Evolutionary conservation across 805 yeast genomes (phyloP).

Genomic region (Myxozyma monticola): DNA sequence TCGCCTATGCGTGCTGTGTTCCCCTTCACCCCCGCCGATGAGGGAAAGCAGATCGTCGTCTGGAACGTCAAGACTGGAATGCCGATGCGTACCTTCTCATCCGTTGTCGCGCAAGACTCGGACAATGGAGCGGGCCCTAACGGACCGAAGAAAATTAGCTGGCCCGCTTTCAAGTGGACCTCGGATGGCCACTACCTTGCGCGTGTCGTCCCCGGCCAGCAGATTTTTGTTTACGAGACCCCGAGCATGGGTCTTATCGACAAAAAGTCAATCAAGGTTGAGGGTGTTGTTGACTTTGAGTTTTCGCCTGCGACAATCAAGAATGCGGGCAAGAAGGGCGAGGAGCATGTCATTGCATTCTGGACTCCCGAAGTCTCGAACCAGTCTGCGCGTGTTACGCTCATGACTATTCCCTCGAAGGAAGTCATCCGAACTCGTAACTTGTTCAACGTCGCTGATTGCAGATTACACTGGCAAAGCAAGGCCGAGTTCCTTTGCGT

Average conservation of each 20-base stretch:
- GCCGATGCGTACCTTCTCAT: slow-evolving; percentile 85
- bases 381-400: slow-evolving; percentile 91
- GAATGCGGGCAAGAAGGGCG: slow-evolving; percentile 53
- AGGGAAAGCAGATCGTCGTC: slow-evolving; percentile 88
- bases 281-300: slow-evolving; percentile 85
- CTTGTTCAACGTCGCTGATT: slow-evolving; percentile 90
- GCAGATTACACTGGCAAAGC: slow-evolving; percentile 91
- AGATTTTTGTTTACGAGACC: slow-evolving; percentile 85
- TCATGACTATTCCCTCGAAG: slow-evolving; percentile 84
- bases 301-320: slow-evolving; percentile 89
- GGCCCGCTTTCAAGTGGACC: slow-evolving; percentile 98
- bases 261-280: slow-evolving; percentile 78
- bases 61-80: slow-evolving; percentile 88
- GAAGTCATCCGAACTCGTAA: slow-evolving; percentile 85
- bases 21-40: slow-evolving; percentile 84
- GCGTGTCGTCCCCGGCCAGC: slow-evolving; percentile 84
- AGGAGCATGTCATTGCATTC: slow-evolving; percentile 71
- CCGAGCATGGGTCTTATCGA: slow-evolving; percentile 77
- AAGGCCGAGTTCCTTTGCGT: slow-evolving; percentile 82
- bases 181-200: slow-evolving; percentile 90
- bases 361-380: slow-evolving; percentile 96
- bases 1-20: slow-evolving; percentile 63
- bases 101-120: slow-evolving; percentile 53
- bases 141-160: slow-evolving; percentile 65
- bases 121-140: slow-evolving; percentile 37